Evolutionary conservation across 306 rosid species (phyloP), one percentile per base, ranked within the genome.

Genomic region (Mucuna pruriens): DNA sequence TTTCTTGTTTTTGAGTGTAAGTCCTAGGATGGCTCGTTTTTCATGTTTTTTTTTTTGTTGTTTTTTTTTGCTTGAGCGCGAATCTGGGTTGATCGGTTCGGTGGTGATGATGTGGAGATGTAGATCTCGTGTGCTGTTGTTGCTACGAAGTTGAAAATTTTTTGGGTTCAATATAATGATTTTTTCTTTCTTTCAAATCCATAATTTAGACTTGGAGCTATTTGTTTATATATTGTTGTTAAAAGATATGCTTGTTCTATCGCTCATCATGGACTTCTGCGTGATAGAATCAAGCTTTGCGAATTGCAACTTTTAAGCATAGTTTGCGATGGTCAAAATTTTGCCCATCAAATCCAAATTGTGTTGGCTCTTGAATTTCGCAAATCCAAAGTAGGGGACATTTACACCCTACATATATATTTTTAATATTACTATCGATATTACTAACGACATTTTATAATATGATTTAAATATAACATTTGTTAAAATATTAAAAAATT

Each of bases 91-190:
- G 76, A 54, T 71, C n/a, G n/a, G n/a, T n/a, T n/a, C n/a, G n/a
- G n/a, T 84, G 64, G 36, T 83, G 83, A 70, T 85, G 40, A 51
- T 51, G 12, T 26, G 81, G 11, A 75, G 81, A 66, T 86, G 82
- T 25, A 76, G 78, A 83, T 86, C 61, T 73, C 38, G 39, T 84
- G 85, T 84, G 75, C 9, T 76, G 36, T 17, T 83, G 75, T 58
- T 75, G 71, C 62, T 57, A 38, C 69, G 48, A 77, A 57, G 55
- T 71, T 62, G 3, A 81, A 71, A 25, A 83, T 73, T 33, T 76
- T 86, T 86, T 86, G 84, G 71, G 36, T 69, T 70, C 54, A 69
- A 72, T 78, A 49, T 71, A 62, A 36, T 74, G 73, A 29, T 74
- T 71, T 62, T 62, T 12, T 25, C 9, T 71, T 12, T 36, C 63